Base-by-base conservation (phyloP, 176 grass and related monocot genomes). In the Paspalum vaginatum region DNA sequence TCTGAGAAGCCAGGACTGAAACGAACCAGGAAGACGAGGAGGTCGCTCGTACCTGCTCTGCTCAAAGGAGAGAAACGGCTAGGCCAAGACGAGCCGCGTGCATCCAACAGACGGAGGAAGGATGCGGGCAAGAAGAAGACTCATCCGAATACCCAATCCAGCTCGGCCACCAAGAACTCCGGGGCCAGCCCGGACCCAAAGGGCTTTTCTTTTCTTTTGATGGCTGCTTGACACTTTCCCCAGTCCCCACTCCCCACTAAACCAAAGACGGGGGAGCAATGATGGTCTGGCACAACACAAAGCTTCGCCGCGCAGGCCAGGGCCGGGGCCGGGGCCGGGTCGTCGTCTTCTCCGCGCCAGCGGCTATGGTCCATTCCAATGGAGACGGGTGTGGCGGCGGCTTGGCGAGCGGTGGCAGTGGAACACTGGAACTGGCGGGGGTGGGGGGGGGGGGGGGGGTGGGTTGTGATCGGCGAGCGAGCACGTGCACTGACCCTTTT, bases 41-140 rank as follows among this genome's bases (percentile, higher is more conserved):
- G 70, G 14, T 11, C 27, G 38, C 49, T 65, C 69, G 22, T 66
- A 86, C 77, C 17, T 48, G 80, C 84, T n/a, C 84, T 80, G 59
- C 77, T n/a, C 17, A 9, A 41, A 9, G 59, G 18, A n/a, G 22
- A 60, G 32, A 32, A 32, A 54, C 24, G 40, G 20, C 72, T 24
- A 58, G 1, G 0, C 51, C 40, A 47, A 17, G 22, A 32, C 25
- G 66, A 57, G 56, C 41, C 40, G 9, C 8, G 25, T 2, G 16
- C 8, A 60, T 52, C 48, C 27, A 54, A 60, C 18, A 26, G 32
- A 12, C 18, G 2, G 49, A 42, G 49, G 75, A 39, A 27, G 57
- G 3, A 20, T n/a, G 37, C 38, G 14, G 40, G 15, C 55, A 65
- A 85, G 61, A 75, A 3, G 52, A 76, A 52, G 9, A 27, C 39